Evolutionary conservation across 345 rosid genomes (phyloP).

Genomic region (Durio zibethinus): DNA sequence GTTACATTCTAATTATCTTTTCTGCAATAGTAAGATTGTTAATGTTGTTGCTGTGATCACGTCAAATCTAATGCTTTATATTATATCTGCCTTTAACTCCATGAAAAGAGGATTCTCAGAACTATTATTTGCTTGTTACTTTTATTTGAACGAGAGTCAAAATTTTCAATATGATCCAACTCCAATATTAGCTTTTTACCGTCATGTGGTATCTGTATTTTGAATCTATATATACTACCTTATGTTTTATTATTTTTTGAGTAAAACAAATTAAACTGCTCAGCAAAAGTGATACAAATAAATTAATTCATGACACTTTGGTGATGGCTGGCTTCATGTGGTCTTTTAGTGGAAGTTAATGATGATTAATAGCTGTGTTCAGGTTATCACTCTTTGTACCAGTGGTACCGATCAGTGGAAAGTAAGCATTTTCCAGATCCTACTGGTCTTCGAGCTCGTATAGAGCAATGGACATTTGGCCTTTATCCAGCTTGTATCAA

Average conservation of each 20-base stretch:
- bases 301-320: not conserved
- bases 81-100: not conserved
- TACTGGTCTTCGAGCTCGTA: slow-evolving; percentile 92
- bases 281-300: not conserved
- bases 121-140: not conserved
- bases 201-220: not conserved
- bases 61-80: not conserved
- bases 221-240: not conserved
- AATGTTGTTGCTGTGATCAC: not conserved
- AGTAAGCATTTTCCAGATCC: slow-evolving; percentile 98
- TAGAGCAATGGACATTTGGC: slow-evolving; percentile 98
- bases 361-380: slow-evolving; percentile 14
- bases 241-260: not conserved
- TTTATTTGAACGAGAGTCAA: not conserved
- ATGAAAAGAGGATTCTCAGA: not conserved
- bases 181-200: not conserved
- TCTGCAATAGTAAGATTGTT: not conserved
- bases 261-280: not conserved
- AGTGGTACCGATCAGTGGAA: slow-evolving; percentile 95
- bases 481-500: slow-evolving; percentile 98
- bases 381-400: slow-evolving; percentile 93
- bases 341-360: slow-evolving; percentile 8
- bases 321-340: not conserved
- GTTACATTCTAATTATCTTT: slow-evolving; percentile 13
- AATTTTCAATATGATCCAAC: not conserved